Conservation (phyloP, 768 basidiomycete genomes). For the Amanita pseudoporphyria region DNA sequence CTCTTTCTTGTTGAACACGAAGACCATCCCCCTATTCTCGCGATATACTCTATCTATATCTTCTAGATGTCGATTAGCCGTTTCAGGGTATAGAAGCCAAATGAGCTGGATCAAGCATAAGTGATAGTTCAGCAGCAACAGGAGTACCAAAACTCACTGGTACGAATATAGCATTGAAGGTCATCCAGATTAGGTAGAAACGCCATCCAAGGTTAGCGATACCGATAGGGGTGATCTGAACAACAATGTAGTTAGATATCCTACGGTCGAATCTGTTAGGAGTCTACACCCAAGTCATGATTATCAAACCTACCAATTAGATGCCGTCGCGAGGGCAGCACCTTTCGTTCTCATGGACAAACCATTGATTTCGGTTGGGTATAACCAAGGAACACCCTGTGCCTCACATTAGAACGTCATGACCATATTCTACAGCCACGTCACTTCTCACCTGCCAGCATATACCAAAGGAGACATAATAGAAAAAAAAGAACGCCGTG, state of each 20-base stretch:
- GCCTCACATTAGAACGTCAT: neutral
- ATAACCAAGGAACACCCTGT: slow-evolving; percentile 40
- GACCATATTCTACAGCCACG: neutral
- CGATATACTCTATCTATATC: slow-evolving; percentile 40
- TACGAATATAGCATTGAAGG: slow-evolving; percentile 38
- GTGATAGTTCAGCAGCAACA: neutral
- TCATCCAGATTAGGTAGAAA: slow-evolving; percentile 41
- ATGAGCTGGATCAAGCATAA: slow-evolving; percentile 21
- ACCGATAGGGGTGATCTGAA: slow-evolving; percentile 38
- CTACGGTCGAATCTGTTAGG: slow-evolving; percentile 12
- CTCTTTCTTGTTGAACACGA: slow-evolving; percentile 33
- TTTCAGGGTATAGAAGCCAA: slow-evolving; percentile 40
- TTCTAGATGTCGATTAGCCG: slow-evolving; percentile 38
- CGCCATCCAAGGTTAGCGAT: slow-evolving; percentile 38
- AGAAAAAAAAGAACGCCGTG: slow-evolving; percentile 40
- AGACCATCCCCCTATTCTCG: slow-evolving; percentile 30
- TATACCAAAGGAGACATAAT: slow-evolving; percentile 42
- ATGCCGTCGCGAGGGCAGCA: slow-evolving; percentile 37
- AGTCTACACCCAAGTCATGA: neutral
- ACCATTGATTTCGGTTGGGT: slow-evolving; percentile 42
- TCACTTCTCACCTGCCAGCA: slow-evolving; percentile 37
- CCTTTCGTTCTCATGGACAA: slow-evolving; percentile 41
- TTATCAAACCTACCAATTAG: slow-evolving; percentile 28
- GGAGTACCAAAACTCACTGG: slow-evolving; percentile 28
- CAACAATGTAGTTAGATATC: slow-evolving; percentile 43